Base-by-base conservation (phyloP, 2,329 filamentous ascomycete genomes). In the Exophiala sp. region DNA sequence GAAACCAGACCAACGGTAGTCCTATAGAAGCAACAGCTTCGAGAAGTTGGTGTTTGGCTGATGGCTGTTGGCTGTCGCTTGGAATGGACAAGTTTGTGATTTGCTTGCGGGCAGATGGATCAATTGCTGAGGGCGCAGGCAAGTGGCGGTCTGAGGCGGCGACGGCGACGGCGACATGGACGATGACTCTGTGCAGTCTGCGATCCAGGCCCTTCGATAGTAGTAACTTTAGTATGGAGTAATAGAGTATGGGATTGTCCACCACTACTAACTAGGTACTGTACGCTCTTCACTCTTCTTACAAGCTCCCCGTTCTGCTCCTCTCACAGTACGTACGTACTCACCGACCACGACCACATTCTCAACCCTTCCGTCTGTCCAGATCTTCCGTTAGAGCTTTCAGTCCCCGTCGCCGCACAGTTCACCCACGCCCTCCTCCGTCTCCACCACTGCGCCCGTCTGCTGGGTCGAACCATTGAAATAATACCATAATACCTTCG, bases 61-160 rank as follows among this genome's bases (percentile, higher is more conserved):
- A n/a, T n/a, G n/a, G n/a, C 39, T 24, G 22, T 4, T 21, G 23
- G 14, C 24, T 14, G 16, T 11, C 21, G 2, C 16, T 14, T 38
- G 50, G 45, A 46, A 53, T 50, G 27, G 30, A 19, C n/a, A 19
- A 27, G 9, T 11, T 14, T 39, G 32, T 50, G 51, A 53, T 53
- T 53, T 39, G 51, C 38, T n/a, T 39, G 37, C 47, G 43, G 41
- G 35, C 19, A 35, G 30, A 24, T 27, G 24, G 34, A 4, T 32
- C 24, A 27, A 27, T 27, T 27, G 10, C 32, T 18, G 32, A n/a
- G n/a, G n/a, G n/a, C n/a, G 13, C 6, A 40, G 23, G 39, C 38
- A 52, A 53, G 51, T 54, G 52, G 52, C 52, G 52, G 52, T 51
- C 52, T n/a, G n/a, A n/a, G n/a, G n/a, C n/a, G n/a, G n/a, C n/a